phyloP scores from a whole-genome alignment of 768 basidiomycete species.

The Exidia glandulosa region DNA sequence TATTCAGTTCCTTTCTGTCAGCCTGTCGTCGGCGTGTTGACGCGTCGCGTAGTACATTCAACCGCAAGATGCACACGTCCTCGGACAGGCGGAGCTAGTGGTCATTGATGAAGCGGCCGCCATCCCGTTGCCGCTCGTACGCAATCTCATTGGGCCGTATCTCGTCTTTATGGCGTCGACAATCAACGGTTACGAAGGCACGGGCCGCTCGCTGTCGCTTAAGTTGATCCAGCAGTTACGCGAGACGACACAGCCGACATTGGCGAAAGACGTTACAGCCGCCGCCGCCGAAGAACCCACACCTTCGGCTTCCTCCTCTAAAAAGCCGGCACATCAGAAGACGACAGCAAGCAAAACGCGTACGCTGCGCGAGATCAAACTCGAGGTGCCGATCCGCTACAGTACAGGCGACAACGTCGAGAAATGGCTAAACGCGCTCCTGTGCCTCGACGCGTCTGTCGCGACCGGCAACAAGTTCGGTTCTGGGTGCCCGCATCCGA shows the following conservation, averaged over 20 bases:
- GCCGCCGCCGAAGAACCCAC: constrained; percentile 23
- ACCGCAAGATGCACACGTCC: constrained; percentile 94
- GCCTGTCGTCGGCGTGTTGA: neutral
- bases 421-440: constrained; percentile 81
- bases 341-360: constrained; percentile 51
- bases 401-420: constrained; percentile 78
- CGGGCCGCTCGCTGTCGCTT: constrained; percentile 94
- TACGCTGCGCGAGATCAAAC: constrained; percentile 82
- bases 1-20: constrained; percentile 7
- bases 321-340: neutral
- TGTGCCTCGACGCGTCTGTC: constrained; percentile 84
- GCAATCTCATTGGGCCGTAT: constrained; percentile 86
- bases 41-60: constrained; percentile 82
- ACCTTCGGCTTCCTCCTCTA: too few relatives aligned
- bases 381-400: constrained; percentile 93
- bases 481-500: constrained; percentile 90
- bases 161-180: constrained; percentile 99
- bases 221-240: constrained; percentile 96
- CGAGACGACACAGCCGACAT: constrained; percentile 74
- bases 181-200: constrained; percentile 98
- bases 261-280: constrained; percentile 44
- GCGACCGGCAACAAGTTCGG: constrained; percentile 32
- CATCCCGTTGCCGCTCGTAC: constrained; percentile 91
- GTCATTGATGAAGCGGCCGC: constrained; percentile 99
- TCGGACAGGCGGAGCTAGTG: constrained; percentile 94